Base-by-base conservation (phyloP, 1,284 basidiomycete species). In the Naganishia liquefaciens region DNA sequence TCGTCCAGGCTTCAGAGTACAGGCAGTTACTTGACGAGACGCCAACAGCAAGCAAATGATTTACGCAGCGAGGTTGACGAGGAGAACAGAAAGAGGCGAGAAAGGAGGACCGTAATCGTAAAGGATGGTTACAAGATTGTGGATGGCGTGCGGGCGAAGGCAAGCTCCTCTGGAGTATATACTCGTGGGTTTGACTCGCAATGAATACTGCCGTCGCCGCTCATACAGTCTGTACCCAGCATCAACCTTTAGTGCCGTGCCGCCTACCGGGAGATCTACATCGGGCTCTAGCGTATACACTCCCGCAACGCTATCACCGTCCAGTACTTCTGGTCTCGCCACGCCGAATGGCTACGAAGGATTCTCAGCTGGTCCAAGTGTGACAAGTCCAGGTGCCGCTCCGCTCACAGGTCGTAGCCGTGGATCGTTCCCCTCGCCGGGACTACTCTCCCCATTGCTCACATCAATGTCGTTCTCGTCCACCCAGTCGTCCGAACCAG, bases 101-200 rank as follows among this genome's bases (percentile, higher is more conserved):
- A 46, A 52, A 61, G 37, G 42, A 44, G 52, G 49, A 49, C 53
- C 37, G 47, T 47, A 23, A 33, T 65, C 3, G 47, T 65, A 21
- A 68, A 61, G 43, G 67, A 68, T 62, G 67, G 63, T 15, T 65
- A 62, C 43, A 68, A 68, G 63, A 63, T 68, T 13, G 63, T 68
- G 0, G 67, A 68, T 60, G 67, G 67, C 13, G 63, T 65, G 1
- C 52, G 57, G 15, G 61, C 64, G 23, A 68, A 65, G 52, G 55
- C 51, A 28, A 54, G 62, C 39, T 62, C 50, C 19, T 62, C 55
- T 10, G 67, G 67, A 21, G 67, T 68, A 2, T 68, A 68, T 40
- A 68, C 67, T 23, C 67, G 64, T 65, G 27, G 53, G 64, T 54
- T 28, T 1, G n/a, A n/a, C n/a, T 30, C 11, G 19, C 43, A 27